phyloP scores from a whole-genome alignment of 345 rosid species.

The Ceriops tagal region DNA sequence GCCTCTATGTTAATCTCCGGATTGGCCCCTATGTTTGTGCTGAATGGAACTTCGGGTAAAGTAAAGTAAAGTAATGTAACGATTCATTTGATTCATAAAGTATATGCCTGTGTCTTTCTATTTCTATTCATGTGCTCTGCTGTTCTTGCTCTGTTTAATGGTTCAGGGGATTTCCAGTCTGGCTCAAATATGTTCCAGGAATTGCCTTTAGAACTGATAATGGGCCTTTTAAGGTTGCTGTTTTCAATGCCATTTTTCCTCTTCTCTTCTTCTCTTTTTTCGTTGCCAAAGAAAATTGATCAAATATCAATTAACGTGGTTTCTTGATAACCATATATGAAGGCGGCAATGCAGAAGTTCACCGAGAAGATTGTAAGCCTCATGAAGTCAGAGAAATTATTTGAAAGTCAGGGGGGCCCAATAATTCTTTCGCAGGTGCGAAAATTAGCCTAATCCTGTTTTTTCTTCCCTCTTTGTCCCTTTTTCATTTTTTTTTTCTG shows the following conservation, averaged over 20 bases:
- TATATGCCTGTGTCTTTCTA: too few species aligned
- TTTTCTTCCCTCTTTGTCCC: neutral
- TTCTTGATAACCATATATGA: neutral
- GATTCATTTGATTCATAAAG: too few species aligned
- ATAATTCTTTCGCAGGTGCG: slow-evolving; percentile 48
- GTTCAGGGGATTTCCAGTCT: neutral
- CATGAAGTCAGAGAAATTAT: slow-evolving; percentile 40
- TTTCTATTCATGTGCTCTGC: slow-evolving; percentile 13
- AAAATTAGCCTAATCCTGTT: neutral
- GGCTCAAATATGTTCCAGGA: slow-evolving; percentile 16
- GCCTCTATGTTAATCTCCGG: slow-evolving; percentile 32
- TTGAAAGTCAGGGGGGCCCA: slow-evolving; percentile 48
- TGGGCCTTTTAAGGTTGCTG: slow-evolving; percentile 22
- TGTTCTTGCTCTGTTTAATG: slow-evolving; percentile 2
- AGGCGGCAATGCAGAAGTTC: slow-evolving; percentile 40
- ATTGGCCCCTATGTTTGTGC: slow-evolving; percentile 37
- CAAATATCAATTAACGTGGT: neutral
- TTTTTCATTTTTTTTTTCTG: neutral
- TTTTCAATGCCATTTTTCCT: neutral
- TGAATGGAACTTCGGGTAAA: slow-evolving; percentile 37
- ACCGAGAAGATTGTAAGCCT: slow-evolving; percentile 39
- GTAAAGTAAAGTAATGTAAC: slow-evolving; percentile 4
- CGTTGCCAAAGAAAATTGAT: neutral
- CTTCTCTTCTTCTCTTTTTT: neutral
- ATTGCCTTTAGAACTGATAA: slow-evolving; percentile 25